A percentile compares a stretch with the other conserved stretches of the same genome.
phyloP scores from a whole-genome alignment of 305 asterid species.

The Fraxinus floribunda region DNA sequence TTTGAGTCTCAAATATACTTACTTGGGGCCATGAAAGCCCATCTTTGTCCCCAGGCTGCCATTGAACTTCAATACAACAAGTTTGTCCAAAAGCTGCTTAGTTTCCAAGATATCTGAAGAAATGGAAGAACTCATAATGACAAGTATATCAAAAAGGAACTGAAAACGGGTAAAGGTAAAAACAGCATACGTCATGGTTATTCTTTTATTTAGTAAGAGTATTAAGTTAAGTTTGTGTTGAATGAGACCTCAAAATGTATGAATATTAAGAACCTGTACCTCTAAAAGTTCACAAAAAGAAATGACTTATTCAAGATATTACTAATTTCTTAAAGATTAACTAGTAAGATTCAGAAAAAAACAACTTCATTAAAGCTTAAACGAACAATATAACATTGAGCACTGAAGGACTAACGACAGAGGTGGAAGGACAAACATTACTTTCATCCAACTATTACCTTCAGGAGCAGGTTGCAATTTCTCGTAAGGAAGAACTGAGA shows the following conservation, averaged over 20 bases:
- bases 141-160: constrained; percentile 10
- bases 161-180: not conserved
- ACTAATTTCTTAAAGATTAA: not conserved
- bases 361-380: not conserved
- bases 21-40: constrained; percentile 81
- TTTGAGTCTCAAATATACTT: constrained; percentile 37
- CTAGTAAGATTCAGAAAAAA: not conserved
- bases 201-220: constrained; percentile 2
- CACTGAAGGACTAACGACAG: not conserved
- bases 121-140: constrained; percentile 22
- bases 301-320: not conserved
- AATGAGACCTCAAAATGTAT: not conserved
- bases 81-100: constrained; percentile 76
- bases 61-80: constrained; percentile 72
- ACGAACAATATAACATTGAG: not conserved
- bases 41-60: constrained; percentile 52
- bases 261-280: not conserved
- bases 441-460: constrained; percentile 43
- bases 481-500: constrained; percentile 65
- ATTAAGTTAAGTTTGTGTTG: not conserved
- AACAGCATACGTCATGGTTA: not conserved
- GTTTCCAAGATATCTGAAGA: constrained; percentile 55
- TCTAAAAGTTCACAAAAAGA: not conserved
- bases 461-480: constrained; percentile 57
- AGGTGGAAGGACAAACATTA: constrained; percentile 4